Evolutionary conservation across 768 basidiomycete genomes (phyloP).

Genomic region (Candolleomyces eurysporus): DNA sequence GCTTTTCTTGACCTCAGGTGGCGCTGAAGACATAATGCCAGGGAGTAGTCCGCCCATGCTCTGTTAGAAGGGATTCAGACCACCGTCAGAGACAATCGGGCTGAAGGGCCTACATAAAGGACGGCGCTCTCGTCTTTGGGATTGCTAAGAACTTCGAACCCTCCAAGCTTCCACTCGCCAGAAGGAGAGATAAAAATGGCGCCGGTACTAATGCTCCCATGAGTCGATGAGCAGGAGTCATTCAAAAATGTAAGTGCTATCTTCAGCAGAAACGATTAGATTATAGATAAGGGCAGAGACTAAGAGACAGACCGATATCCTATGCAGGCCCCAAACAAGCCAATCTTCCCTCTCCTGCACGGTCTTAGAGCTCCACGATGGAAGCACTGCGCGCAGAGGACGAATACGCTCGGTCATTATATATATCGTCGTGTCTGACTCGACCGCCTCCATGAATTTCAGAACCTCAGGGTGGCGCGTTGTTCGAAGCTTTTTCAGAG

Average conservation of each 20-base stretch:
- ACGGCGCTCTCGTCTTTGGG: conserved; percentile 76
- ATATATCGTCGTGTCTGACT: conserved; percentile 83
- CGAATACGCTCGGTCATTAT: conserved; percentile 94
- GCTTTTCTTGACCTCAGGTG: conserved; percentile 85
- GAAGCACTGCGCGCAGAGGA: conserved; percentile 63
- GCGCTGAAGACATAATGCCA: conserved; percentile 54
- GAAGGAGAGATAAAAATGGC: conserved; percentile 89
- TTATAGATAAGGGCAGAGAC: neutral
- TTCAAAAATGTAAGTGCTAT: conserved; percentile 91
- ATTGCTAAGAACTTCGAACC: conserved; percentile 87
- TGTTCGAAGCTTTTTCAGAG: conserved; percentile 84
- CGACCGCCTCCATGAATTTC: conserved; percentile 91
- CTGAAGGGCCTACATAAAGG: conserved; percentile 64
- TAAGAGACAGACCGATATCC: conserved; percentile 67
- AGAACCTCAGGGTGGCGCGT: conserved; percentile 95
- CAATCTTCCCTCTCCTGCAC: conserved; percentile 79
- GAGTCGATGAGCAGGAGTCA: conserved; percentile 75
- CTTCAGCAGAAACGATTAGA: conserved; percentile 34
- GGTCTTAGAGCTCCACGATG: conserved; percentile 59
- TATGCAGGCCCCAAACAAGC: conserved; percentile 91
- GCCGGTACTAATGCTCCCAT: conserved; percentile 72
- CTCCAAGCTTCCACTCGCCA: conserved; percentile 96
- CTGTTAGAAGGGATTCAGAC: conserved; percentile 35
- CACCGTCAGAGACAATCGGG: neutral
- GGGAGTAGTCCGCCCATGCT: conserved; percentile 65